Evolutionary conservation across 1,284 basidiomycete genomes (phyloP).

Genomic region (Ganoderma multipileum): DNA sequence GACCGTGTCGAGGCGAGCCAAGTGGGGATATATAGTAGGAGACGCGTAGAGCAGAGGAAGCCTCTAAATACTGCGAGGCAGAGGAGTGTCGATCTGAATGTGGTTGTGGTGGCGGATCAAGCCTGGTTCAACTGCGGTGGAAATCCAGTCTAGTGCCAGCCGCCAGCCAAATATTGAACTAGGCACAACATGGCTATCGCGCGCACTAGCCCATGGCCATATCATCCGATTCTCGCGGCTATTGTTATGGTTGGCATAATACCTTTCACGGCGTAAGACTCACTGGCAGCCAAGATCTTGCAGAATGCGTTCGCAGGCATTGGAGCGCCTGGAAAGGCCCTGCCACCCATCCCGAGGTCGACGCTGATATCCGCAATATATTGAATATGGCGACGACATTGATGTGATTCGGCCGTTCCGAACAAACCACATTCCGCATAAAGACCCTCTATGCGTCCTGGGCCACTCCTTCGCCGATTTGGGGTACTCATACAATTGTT

Average conservation of each 20-base stretch:
- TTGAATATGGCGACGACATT: background rate
- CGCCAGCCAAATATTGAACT: background rate
- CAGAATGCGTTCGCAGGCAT: no score
- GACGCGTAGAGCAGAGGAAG: background rate
- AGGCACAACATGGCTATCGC: background rate
- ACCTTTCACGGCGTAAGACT: no score
- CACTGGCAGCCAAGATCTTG: no score
- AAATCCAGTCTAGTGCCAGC: background rate
- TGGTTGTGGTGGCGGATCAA: conserved; percentile 1
- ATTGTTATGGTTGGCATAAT: background rate
- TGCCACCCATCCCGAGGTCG: background rate
- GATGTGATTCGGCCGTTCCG: background rate
- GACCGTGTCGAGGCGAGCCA: background rate
- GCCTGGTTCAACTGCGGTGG: background rate
- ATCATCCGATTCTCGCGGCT: background rate
- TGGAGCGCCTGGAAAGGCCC: no score
- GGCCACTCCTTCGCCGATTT: background rate
- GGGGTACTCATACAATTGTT: conserved; percentile 23
- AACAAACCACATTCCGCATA: background rate
- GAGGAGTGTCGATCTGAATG: background rate
- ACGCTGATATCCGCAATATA: background rate
- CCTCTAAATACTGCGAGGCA: background rate
- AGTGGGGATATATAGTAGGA: background rate
- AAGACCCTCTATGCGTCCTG: background rate
- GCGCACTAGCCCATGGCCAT: background rate